Conservation (phyloP, 129 eudicot genomes). For the Logfia minima region DNA sequence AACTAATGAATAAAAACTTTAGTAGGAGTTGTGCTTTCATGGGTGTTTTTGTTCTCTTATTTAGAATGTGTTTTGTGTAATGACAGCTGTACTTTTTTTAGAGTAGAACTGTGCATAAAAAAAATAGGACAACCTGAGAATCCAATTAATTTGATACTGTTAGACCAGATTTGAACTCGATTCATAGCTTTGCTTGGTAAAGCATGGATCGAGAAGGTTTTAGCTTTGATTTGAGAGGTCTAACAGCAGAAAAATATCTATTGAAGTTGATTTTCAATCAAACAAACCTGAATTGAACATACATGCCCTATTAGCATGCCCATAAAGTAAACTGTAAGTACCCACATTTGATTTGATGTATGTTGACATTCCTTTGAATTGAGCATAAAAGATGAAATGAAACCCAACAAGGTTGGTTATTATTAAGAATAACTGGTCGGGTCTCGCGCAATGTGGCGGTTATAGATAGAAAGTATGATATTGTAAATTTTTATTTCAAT, state of each 20-base stretch:
- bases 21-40: constrained; percentile 13
- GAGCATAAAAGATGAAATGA: no score
- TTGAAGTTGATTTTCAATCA: no score
- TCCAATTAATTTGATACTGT: neutral
- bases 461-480: no score
- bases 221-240: neutral
- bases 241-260: neutral
- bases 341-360: no score
- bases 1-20: constrained; percentile 18
- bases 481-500: no score
- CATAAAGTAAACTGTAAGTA: no score
- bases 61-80: neutral
- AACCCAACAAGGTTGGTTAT: no score
- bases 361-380: no score
- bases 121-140: neutral
- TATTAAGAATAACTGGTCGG: no score
- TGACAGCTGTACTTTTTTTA: neutral
- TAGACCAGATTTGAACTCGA: neutral
- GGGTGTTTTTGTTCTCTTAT: constrained; percentile 1
- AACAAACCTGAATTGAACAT: no score
- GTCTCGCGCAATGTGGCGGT: no score
- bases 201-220: neutral
- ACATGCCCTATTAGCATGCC: no score
- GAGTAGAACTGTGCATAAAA: neutral
- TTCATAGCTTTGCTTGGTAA: neutral